Conservation (phyloP, 176 grass and related monocot species). For the Poa annua region DNA sequence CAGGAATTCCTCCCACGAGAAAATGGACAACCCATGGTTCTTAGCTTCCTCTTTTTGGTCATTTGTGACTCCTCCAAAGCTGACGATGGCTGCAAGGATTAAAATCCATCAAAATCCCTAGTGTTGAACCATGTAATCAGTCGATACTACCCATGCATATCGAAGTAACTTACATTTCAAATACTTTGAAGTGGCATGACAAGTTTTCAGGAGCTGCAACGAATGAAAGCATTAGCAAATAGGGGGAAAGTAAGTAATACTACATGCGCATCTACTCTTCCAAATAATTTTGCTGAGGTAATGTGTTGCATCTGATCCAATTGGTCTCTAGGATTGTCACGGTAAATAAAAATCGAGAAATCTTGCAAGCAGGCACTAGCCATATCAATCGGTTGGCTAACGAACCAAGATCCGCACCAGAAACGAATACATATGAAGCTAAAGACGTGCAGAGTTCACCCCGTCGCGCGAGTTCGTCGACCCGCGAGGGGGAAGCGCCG, state of each 20-base stretch:
- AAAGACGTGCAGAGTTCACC: neutral
- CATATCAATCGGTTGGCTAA: neutral
- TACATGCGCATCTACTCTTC: neutral
- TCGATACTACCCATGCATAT: slow-evolving; percentile 1
- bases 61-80: slow-evolving; percentile 84
- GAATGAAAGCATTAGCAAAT: slow-evolving; percentile 21
- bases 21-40: slow-evolving; percentile 68
- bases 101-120: neutral
- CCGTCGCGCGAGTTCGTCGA: neutral
- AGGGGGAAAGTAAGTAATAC: slow-evolving; percentile 8
- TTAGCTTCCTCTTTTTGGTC: slow-evolving; percentile 73
- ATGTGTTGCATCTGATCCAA: neutral
- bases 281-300: neutral
- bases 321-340: neutral
- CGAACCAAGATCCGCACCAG: neutral
- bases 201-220: slow-evolving; percentile 78
- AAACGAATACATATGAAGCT: neutral
- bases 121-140: neutral
- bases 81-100: slow-evolving; percentile 61
- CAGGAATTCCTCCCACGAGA: slow-evolving; percentile 92
- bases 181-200: slow-evolving; percentile 59
- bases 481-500: neutral
- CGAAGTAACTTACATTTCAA: slow-evolving; percentile 75
- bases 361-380: neutral
- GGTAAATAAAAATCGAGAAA: neutral